phyloP scores from a whole-genome alignment of 441 rosid genomes.

The Melastoma candidum region DNA sequence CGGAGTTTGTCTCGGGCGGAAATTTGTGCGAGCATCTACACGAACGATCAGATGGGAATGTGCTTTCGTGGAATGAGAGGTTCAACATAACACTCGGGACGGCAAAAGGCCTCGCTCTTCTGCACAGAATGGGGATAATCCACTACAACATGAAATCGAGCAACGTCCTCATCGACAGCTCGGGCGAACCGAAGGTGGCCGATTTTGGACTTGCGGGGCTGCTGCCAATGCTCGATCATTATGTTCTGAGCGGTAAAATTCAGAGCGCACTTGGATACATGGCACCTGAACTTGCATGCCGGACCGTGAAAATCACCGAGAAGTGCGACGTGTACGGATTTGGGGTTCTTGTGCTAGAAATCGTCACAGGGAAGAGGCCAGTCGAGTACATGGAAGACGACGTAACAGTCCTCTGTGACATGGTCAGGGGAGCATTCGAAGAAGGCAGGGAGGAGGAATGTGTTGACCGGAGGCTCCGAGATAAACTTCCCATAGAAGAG shows the following conservation, averaged over 20 bases:
- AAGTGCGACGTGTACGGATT: constrained; percentile 72
- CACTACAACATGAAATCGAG: constrained; percentile 72
- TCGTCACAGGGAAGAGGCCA: constrained; percentile 78
- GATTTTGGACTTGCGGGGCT: constrained; percentile 64
- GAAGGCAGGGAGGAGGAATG: constrained; percentile 83
- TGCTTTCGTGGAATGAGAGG: constrained; percentile 57
- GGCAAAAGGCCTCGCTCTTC: constrained; percentile 49
- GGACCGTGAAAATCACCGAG: constrained; percentile 65
- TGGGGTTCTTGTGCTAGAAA: constrained; percentile 56
- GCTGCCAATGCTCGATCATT: constrained; percentile 66
- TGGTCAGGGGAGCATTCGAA: constrained; percentile 82
- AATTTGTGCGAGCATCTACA: constrained; percentile 62
- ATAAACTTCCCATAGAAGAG: constrained; percentile 69
- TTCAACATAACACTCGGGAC: constrained; percentile 57
- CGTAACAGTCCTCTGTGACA: constrained; percentile 83
- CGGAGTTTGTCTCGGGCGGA: constrained; percentile 56
- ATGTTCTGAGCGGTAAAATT: constrained; percentile 61
- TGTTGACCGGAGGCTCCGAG: constrained; percentile 55
- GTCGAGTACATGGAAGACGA: constrained; percentile 98
- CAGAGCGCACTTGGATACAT: constrained; percentile 76
- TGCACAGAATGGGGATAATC: constrained; percentile 53
- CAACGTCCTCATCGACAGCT: constrained; percentile 45
- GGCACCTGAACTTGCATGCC: constrained; percentile 76
- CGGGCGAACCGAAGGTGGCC: constrained; percentile 57
- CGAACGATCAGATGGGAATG: constrained; percentile 33